Conservation (phyloP, 352 stramenopile genomes). For the Phytopythium delawarense region DNA sequence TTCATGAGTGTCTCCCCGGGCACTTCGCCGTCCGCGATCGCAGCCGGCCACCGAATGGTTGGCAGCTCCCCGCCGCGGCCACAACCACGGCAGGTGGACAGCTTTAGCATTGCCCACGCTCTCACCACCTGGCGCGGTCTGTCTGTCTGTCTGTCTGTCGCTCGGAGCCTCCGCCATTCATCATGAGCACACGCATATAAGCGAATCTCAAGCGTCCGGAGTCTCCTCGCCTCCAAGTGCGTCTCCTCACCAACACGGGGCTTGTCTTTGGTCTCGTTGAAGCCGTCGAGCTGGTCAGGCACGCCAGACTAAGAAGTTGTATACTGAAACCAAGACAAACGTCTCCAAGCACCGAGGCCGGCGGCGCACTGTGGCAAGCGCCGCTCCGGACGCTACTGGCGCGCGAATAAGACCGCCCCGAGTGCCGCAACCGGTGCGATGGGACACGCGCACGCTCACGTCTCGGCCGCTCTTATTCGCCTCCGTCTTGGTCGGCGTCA, state of each 20-base stretch:
- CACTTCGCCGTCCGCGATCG: background rate
- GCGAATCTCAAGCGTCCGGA: background rate
- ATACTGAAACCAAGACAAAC: background rate
- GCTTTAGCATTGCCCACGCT: background rate
- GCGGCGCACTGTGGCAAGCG: background rate
- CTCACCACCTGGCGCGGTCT: background rate
- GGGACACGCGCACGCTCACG: background rate
- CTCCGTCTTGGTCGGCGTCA: background rate
- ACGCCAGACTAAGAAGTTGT: background rate
- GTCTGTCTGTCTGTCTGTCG: background rate
- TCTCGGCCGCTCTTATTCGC: background rate
- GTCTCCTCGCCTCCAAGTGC: background rate
- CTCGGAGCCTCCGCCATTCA: background rate
- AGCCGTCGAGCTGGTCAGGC: background rate
- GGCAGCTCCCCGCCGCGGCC: too few relatives aligned
- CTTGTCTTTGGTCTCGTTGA: background rate
- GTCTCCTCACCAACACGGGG: background rate
- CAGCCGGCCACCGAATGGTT: background rate
- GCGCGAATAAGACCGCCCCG: background rate
- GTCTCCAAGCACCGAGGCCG: background rate
- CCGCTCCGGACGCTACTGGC: background rate
- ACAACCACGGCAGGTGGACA: background rate
- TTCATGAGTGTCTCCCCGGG: background rate
- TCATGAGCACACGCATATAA: background rate
- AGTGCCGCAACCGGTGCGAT: background rate